Conservation (phyloP, 1,284 basidiomycete genomes). For the Cutaneotrichosporon cavernicola region DNA sequence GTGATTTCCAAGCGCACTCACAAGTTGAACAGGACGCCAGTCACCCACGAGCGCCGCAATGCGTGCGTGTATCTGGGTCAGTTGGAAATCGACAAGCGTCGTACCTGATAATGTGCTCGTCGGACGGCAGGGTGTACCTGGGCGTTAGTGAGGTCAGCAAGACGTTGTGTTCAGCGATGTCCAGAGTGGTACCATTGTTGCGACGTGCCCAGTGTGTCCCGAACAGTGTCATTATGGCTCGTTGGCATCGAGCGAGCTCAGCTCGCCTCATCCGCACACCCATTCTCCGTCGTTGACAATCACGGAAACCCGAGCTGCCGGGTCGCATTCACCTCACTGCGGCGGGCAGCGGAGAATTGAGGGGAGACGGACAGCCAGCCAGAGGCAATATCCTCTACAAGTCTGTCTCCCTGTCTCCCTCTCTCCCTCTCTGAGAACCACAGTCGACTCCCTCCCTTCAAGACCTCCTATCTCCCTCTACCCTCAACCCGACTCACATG, state of each 20-base stretch:
- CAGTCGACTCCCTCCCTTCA: background rate
- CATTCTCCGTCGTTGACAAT: background rate
- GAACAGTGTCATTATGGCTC: too few relatives aligned
- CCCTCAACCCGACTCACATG: constrained; percentile 39
- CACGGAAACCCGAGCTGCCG: background rate
- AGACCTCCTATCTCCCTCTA: background rate
- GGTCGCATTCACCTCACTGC: background rate
- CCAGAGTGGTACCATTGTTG: background rate
- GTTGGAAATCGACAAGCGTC: background rate
- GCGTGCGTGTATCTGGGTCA: constrained; percentile 48
- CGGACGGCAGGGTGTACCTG: constrained; percentile 32
- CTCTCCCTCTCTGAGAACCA: background rate
- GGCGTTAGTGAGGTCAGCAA: constrained; percentile 5
- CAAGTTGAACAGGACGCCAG: constrained; percentile 48
- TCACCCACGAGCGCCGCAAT: constrained; percentile 50
- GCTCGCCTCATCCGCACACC: background rate
- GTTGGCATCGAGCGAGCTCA: background rate
- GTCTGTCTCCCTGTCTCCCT: background rate
- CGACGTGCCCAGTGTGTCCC: too few relatives aligned
- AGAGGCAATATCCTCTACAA: too few relatives aligned
- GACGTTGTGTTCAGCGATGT: background rate
- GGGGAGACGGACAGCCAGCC: too few relatives aligned
- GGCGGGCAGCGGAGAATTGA: background rate
- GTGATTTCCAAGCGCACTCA: constrained; percentile 20
- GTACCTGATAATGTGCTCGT: constrained; percentile 31